Base-by-base conservation (phyloP, 2,329 filamentous ascomycete genomes). In the Nemania bipapillata region DNA sequence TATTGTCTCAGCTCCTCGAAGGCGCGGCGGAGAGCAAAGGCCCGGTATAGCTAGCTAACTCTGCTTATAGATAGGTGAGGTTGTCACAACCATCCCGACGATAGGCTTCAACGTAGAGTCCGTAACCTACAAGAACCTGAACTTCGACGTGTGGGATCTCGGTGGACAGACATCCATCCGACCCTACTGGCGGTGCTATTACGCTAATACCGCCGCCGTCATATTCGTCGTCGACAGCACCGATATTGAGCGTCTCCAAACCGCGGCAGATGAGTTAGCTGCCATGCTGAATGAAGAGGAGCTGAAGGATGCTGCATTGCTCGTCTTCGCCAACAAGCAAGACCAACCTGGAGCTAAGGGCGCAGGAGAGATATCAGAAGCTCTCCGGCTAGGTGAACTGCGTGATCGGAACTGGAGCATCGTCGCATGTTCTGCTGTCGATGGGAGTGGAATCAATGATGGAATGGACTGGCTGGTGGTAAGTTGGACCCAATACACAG, bases 81-180 rank as follows among this genome's bases (percentile, higher is more conserved):
- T 99, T 52, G 96, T 99, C 74, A 98, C 96, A 70, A 99, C 96
- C 77, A 98, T 98, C 86, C 96, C 96, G 22, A 99, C 96, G 63
- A 98, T 99, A 81, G 96, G 96, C 70, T 99, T 99, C 86, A 99
- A 99, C 81, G 96, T 99, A 76, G 96, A 99, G 83, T 97, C 94
- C 24, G 96, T 99, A 72, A 96, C 94, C 76, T 99, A 99, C 86
- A 95, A 95, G 81, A 98, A 97, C 80, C 87, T 99, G 70, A 97
- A 97, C 81, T 97, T 99, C 81, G 98, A 98, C 79, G 96, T 99
- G 77, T 99, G 96, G 96, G 95, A 98, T 84, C 87, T 98, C 55
- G 95, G 96, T 78, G 96, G 96, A 45, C 96, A 99, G 86, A 99
- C 96, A n/a, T 96, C 92, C 74, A 99, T 99, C 80, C 89, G 96